Conservation (phyloP, 208 protist genomes). For the Leishmania tropica region DNA sequence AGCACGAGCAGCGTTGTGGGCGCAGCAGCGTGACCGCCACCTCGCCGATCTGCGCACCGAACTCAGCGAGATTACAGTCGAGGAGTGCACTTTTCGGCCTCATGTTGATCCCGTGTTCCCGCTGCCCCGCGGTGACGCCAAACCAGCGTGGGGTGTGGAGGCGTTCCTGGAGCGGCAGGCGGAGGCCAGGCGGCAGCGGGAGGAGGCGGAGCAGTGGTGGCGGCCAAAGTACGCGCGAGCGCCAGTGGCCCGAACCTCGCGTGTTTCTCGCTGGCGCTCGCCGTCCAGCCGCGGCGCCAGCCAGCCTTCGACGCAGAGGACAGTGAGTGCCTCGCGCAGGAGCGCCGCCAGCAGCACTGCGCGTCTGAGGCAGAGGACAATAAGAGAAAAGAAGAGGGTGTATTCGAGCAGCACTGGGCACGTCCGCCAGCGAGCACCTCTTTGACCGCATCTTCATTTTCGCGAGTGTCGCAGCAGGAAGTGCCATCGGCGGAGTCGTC, state of each 20-base stretch:
- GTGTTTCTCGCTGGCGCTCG: neutral
- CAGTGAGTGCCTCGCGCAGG: neutral
- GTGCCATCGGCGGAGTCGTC: constrained; percentile 30
- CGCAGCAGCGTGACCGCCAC: constrained; percentile 49
- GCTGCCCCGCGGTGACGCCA: constrained; percentile 32
- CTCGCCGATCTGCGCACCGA: constrained; percentile 46
- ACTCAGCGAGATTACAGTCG: constrained; percentile 29
- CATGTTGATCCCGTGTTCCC: constrained; percentile 55
- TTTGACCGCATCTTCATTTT: constrained; percentile 32
- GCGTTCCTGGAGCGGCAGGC: constrained; percentile 61
- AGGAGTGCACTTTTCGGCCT: constrained; percentile 72
- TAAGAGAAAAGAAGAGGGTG: constrained; percentile 13
- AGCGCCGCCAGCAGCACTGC: neutral
- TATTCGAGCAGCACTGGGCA: constrained; percentile 30
- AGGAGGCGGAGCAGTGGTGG: constrained; percentile 68
- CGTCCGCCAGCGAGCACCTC: constrained; percentile 19
- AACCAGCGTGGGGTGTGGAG: constrained; percentile 43
- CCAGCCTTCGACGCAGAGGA: neutral
- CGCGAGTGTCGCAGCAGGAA: constrained; percentile 24
- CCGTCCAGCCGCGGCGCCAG: neutral
- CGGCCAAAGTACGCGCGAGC: constrained; percentile 30
- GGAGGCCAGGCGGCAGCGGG: constrained; percentile 51
- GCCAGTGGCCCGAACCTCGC: neutral
- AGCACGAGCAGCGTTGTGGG: constrained; percentile 57
- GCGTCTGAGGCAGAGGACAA: neutral